Evolutionary conservation across 2,329 filamentous ascomycete genomes (phyloP).

Genomic region (Colletotrichum limetticola): DNA sequence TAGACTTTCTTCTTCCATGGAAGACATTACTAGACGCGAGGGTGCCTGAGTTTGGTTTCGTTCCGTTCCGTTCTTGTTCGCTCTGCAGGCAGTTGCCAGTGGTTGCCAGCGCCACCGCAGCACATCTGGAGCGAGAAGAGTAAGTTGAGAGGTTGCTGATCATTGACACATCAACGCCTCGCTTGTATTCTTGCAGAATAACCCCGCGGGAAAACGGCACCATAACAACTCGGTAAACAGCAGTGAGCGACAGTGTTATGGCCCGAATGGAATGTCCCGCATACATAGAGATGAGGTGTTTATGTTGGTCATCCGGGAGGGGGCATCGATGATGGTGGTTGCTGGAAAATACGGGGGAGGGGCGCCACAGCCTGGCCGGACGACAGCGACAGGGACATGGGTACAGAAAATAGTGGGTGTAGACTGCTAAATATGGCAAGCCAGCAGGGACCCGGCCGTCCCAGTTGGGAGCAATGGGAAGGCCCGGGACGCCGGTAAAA

Average conservation of each 20-base stretch:
- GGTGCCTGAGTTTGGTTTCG: no score
- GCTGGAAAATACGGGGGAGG: constrained; percentile 13
- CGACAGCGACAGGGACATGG: constrained; percentile 12
- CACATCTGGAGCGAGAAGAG: no score
- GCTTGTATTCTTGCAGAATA: background rate
- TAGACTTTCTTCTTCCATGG: no score
- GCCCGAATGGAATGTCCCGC: constrained; percentile 1
- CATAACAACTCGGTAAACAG: no score
- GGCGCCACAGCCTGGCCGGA: constrained; percentile 10
- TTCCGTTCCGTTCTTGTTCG: no score
- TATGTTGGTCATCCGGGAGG: background rate
- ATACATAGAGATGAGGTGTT: background rate
- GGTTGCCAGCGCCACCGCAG: no score
- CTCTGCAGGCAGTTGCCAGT: no score
- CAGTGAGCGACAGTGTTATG: background rate
- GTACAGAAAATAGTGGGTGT: constrained; percentile 7
- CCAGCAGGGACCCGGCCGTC: constrained; percentile 1
- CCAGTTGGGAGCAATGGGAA: constrained; percentile 3
- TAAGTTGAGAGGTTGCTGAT: background rate
- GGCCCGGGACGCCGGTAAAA: constrained; percentile 17
- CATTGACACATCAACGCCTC: background rate
- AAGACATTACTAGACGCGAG: no score
- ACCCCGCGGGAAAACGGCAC: background rate
- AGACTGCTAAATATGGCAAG: constrained; percentile 19
- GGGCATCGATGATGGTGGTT: background rate